Base-by-base conservation (phyloP, 2,329 filamentous ascomycete genomes). In the Alternaria brassicae region DNA sequence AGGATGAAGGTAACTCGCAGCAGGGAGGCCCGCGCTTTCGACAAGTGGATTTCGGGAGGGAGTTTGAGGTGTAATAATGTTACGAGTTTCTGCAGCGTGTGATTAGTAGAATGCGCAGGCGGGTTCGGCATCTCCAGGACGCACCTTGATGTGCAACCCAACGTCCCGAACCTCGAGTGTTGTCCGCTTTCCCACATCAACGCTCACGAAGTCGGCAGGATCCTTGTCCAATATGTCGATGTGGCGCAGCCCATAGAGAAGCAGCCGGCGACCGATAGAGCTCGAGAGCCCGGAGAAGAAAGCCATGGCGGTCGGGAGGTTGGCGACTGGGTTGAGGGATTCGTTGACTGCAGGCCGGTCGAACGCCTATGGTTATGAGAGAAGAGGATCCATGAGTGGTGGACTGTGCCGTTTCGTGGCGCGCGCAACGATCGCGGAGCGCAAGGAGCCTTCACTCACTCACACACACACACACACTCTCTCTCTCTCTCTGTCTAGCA, bases 161-260 rank as follows among this genome's bases (percentile, higher is more conserved):
- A 97, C 90, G 83, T 98, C 90, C 68, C 89, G 88, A 68, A 97
- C 89, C 77, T 97, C 93, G 42, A 97, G 85, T 1, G 91, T 89
- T 39, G 90, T 95, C 66, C 89, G 89, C 77, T 89, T 89, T 32
- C 95, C 95, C 79, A 92, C 86, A 44, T 88, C 89, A 67, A 97
- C 87, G 69, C 96, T 92, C 63, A 98, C 92, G 62, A 95, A 85
- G 72, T 97, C 91, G 67, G 97, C 82, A 12, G 91, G 89, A 73
- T 96, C 90, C 57, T 92, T 91, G 72, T 98, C 95, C 60, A 99
- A 86, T 55, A 97, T 84, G 69, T 96, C 93, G 59, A 97, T 84
- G 58, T 89, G 88, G 23, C 90, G 90, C 40, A 99, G 83, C 49
- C 89, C 92, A 81, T 95, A 97, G 68, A 92, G 89, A 66, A 98